These are phyloP conservation scores for Pythium aristosporum DNA, from an alignment of 352 stramenopile species.

Conservation along the genomic window DNA sequence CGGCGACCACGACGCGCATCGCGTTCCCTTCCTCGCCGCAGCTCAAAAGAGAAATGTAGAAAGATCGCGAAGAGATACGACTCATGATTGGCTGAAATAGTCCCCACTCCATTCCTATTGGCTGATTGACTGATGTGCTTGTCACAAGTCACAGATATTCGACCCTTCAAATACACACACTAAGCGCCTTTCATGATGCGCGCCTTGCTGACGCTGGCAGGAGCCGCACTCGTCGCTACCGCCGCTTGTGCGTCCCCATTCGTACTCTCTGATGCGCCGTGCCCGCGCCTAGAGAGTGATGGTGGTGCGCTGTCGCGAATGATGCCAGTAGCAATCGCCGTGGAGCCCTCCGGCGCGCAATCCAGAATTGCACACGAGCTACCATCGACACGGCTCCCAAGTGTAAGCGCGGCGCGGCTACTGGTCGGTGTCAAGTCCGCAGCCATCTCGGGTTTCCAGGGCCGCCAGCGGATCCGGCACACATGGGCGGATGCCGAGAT, in stretches of 20 bases:
- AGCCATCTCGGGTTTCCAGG: slow-evolving; percentile 30
- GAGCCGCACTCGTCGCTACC: background rate
- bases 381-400: background rate
- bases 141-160: background rate
- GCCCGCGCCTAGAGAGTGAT: background rate
- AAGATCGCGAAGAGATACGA: background rate
- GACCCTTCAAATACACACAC: background rate
- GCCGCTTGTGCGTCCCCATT: background rate
- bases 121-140: background rate
- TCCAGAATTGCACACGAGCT: no score
- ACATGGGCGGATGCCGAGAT: slow-evolving; percentile 30
- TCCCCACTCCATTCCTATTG: background rate
- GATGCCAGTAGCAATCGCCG: background rate
- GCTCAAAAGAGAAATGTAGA: background rate
- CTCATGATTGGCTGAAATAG: background rate
- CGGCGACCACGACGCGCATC: background rate
- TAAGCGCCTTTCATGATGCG: background rate
- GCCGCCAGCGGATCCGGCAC: slow-evolving; percentile 15
- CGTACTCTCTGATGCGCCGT: background rate
- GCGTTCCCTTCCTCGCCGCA: background rate
- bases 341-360: no score
- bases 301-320: background rate
- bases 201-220: background rate
- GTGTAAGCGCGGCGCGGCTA: slow-evolving; percentile 2
- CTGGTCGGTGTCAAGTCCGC: slow-evolving; percentile 50